Conservation (phyloP, 1,139 yeast species). For the Zygoascus meyerae region DNA sequence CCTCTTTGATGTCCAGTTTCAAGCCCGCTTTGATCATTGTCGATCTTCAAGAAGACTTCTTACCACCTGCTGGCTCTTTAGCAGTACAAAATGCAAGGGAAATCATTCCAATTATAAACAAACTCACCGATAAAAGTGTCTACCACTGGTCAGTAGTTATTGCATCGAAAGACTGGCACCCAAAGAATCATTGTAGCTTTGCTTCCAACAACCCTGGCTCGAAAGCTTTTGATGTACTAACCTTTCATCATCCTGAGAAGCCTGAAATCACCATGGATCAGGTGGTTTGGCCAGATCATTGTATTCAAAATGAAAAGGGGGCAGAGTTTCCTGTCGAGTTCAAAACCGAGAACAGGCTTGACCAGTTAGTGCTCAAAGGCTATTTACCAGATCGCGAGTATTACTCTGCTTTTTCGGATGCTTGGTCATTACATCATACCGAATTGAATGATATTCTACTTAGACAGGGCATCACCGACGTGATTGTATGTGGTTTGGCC, state of each 20-base stretch:
- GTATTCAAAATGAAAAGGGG: slow-evolving; percentile 67
- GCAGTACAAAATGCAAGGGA: slow-evolving; percentile 66
- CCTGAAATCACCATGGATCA: slow-evolving; percentile 30
- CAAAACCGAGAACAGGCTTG: slow-evolving; percentile 25
- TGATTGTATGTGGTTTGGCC: slow-evolving; percentile 76
- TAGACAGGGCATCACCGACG: slow-evolving; percentile 47
- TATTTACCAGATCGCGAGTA: slow-evolving; percentile 66
- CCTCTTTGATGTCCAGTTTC: neutral
- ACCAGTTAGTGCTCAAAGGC: slow-evolving; percentile 59
- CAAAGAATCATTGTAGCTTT: slow-evolving; percentile 69
- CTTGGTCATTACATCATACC: slow-evolving; percentile 68
- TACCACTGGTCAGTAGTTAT: slow-evolving; percentile 57
- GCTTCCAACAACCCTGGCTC: slow-evolving; percentile 57
- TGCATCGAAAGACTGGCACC: slow-evolving; percentile 90
- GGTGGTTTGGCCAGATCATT: slow-evolving; percentile 83
- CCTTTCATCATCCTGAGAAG: slow-evolving; percentile 46
- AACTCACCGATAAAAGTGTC: slow-evolving; percentile 33
- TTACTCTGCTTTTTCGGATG: slow-evolving; percentile 83
- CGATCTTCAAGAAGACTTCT: slow-evolving; percentile 82
- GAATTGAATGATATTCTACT: slow-evolving; percentile 50
- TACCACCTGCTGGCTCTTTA: slow-evolving; percentile 69
- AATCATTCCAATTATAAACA: slow-evolving; percentile 47
- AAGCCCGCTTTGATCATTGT: slow-evolving; percentile 53
- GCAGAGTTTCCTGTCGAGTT: slow-evolving; percentile 54
- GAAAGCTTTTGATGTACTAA: slow-evolving; percentile 47